phyloP scores from a whole-genome alignment of 2,329 filamentous ascomycete species.

The Exophiala aquamarina region DNA sequence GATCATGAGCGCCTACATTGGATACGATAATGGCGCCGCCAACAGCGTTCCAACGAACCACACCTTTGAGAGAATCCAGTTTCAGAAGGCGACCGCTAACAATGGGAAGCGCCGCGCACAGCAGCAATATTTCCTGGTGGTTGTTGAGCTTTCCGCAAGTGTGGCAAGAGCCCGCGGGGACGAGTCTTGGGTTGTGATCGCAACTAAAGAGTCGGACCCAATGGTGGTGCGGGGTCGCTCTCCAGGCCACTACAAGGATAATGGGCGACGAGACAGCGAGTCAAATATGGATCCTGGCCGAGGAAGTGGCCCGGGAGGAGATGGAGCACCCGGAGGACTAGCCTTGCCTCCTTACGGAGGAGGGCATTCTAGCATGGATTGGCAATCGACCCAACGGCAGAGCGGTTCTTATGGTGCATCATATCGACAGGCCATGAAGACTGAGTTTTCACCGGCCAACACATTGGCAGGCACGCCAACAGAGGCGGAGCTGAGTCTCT shows the following conservation, averaged over 20 bases:
- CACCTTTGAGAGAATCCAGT: slow-evolving; percentile 85
- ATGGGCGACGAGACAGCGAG: slow-evolving; percentile 64
- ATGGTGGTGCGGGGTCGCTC: slow-evolving; percentile 86
- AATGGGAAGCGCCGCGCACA: slow-evolving; percentile 88
- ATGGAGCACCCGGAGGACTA: slow-evolving; percentile 25
- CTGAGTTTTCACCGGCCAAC: slow-evolving; percentile 17
- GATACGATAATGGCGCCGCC: slow-evolving; percentile 30
- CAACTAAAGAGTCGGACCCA: slow-evolving; percentile 70
- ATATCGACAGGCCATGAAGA: slow-evolving; percentile 19
- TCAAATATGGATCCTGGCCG: slow-evolving; percentile 70
- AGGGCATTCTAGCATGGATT: slow-evolving; percentile 15
- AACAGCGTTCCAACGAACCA: slow-evolving; percentile 46
- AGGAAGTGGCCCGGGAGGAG: slow-evolving; percentile 52
- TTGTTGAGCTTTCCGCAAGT: slow-evolving; percentile 79
- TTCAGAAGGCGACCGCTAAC: slow-evolving; percentile 91
- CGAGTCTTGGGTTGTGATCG: slow-evolving; percentile 68
- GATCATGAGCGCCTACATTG: slow-evolving; percentile 14
- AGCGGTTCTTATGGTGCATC: slow-evolving; percentile 19
- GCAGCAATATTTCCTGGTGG: slow-evolving; percentile 90
- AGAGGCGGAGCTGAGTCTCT: slow-evolving; percentile 16
- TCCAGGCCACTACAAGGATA: slow-evolving; percentile 74
- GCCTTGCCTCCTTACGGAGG: slow-evolving; percentile 7
- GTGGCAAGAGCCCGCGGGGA: slow-evolving; percentile 46
- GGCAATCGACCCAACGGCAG: slow-evolving; percentile 14
- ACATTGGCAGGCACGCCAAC: slow-evolving; percentile 13